Base-by-base conservation (phyloP, 805 yeast species). In the Peterozyma toletana region DNA sequence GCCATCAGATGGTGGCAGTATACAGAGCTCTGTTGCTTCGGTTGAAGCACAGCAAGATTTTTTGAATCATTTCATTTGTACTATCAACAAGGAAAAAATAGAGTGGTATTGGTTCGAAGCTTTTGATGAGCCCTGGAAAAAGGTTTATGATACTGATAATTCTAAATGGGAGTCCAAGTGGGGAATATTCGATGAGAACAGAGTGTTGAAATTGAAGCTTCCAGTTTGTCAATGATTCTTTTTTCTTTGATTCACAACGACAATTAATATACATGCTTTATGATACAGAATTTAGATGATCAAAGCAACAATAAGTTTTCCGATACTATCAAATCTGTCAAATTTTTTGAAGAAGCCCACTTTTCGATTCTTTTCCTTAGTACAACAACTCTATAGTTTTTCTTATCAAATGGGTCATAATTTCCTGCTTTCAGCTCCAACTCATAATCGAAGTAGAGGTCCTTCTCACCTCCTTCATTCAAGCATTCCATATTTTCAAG, bases 81-180 rank as follows among this genome's bases (percentile, higher is more conserved):
- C 61, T 3, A 63, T 69, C 3, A 61, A 64, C 13, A 51, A 61
- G 1, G 42, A 54, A 14, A 55, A 59, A 9, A 59, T 67, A 16
- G 73, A 70, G 1, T 80, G 82, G 77, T 80, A 67, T 48, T 80
- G 70, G 60, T 80, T 78, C 53, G 86, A 81, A 53, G 87, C 85
- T 0, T 81, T 78, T 60, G 86, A 83, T 60, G 86, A 80, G 53
- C 85, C 86, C 0, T 80, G 86, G 86, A 82, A 80, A 50, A 56
- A 60, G 38, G 57, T 76, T 1, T 79, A 73, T 56, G 70, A 77
- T 53, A 71, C 70, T 17, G 66, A 58, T 1, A 67, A 65, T 2
- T 66, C 68, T 30, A 60, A 59, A 43, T 80, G 87, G 87, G 88
- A 82, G 52, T 71, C 85, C 1, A 77, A 80, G 50, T 83, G 88